A percentile compares a stretch with the other conserved stretches of the same genome.
These are phyloP conservation scores for Globisporangium middletonii DNA, from an alignment of 352 stramenopile species.

Conservation along the genomic window DNA sequence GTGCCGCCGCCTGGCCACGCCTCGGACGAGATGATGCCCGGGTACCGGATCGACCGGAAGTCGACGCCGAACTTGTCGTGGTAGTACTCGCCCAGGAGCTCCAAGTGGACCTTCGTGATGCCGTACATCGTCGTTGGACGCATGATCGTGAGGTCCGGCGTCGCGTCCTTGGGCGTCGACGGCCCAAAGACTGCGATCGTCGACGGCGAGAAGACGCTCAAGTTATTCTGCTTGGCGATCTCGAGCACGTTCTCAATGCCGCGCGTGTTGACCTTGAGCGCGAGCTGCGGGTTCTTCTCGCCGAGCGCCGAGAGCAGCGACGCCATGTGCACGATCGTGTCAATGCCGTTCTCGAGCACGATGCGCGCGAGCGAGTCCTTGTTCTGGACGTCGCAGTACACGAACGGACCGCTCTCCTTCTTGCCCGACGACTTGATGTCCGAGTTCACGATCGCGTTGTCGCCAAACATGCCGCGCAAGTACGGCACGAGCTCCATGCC, in stretches of 20 bases:
- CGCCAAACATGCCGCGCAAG: conserved; percentile 57
- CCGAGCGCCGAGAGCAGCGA: conserved; percentile 87
- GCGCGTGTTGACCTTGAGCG: conserved; percentile 86
- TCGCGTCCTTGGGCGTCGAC: conserved; percentile 77
- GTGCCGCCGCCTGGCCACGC: conserved; percentile 79
- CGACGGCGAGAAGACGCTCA: conserved; percentile 87
- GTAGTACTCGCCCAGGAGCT: conserved; percentile 91
- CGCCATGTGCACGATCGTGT: conserved; percentile 90
- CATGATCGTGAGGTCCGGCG: conserved; percentile 88
- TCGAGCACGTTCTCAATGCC: conserved; percentile 90
- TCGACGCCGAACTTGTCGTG: conserved; percentile 89
- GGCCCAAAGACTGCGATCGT: conserved; percentile 90
- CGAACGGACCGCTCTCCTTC: conserved; percentile 52
- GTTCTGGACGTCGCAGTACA: conserved; percentile 83
- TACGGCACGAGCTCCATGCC: conserved; percentile 84
- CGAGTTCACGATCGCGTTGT: conserved; percentile 69
- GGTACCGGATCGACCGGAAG: conserved; percentile 90
- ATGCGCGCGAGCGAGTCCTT: conserved; percentile 69
- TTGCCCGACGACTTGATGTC: conserved; percentile 63
- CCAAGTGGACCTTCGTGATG: conserved; percentile 90
- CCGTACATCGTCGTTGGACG: conserved; percentile 90
- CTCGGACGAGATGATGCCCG: conserved; percentile 87
- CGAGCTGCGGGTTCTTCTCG: conserved; percentile 87
- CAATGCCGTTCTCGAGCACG: conserved; percentile 81
- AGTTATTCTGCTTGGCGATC: conserved; percentile 81